A percentile compares a stretch with the other conserved stretches of the same genome.
phyloP scores from a whole-genome alignment of 2,329 filamentous ascomycete genomes.

The Alternaria conjuncta region DNA sequence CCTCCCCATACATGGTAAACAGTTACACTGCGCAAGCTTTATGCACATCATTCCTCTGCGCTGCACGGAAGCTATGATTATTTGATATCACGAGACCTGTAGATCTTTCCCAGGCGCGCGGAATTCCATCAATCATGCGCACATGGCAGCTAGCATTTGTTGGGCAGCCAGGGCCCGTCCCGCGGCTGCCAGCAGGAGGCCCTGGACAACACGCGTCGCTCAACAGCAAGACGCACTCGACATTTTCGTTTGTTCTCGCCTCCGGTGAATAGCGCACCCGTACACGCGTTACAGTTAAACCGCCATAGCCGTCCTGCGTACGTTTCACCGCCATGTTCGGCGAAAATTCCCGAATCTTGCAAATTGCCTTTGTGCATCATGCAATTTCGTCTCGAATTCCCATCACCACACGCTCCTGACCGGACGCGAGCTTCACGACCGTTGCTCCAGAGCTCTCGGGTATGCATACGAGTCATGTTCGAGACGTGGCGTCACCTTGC shows the following conservation, averaged over 20 bases:
- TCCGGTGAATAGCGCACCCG: neutral
- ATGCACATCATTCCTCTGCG: neutral
- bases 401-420: neutral
- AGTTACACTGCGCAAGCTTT: neutral
- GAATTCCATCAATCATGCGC: neutral
- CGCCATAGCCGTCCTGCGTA: neutral
- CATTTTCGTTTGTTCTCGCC: neutral
- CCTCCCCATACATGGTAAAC: neutral
- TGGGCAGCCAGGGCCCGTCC: constrained; percentile 6
- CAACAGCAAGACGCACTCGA: neutral
- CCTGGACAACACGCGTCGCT: neutral
- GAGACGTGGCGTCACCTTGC: neutral
- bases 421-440: neutral
- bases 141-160: constrained; percentile 11
- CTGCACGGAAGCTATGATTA: neutral
- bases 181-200: neutral
- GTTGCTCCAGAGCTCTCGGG: neutral
- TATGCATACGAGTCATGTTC: constrained; percentile 7
- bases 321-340: neutral
- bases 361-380: neutral
- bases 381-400: neutral
- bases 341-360: neutral
- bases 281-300: neutral
- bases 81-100: neutral
- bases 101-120: neutral